These are phyloP conservation scores for Abrus pulchellus DNA, from an alignment of 306 rosid genomes.

Conservation along the genomic window DNA sequence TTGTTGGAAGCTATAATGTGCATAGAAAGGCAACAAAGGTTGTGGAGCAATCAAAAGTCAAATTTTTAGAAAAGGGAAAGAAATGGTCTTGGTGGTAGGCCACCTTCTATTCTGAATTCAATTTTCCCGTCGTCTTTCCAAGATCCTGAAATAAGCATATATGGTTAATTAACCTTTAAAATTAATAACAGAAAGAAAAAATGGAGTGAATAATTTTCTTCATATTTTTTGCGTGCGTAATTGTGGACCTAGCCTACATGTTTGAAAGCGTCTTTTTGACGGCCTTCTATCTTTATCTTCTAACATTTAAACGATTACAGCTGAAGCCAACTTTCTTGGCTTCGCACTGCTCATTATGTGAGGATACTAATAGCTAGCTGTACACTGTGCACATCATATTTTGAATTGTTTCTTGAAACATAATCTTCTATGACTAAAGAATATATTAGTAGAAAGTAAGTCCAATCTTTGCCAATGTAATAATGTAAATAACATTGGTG, in stretches of 20 bases:
- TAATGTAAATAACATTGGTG: too few species aligned
- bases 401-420: too few species aligned
- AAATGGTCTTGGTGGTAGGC: constrained; percentile 61
- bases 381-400: too few species aligned
- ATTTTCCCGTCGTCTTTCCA: neutral
- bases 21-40: constrained; percentile 40
- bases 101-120: constrained; percentile 42
- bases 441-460: too few species aligned
- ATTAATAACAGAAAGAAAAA: constrained; percentile 4
- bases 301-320: constrained; percentile 46
- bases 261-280: constrained; percentile 54
- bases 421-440: too few species aligned
- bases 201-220: constrained; percentile 1
- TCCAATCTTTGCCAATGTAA: too few species aligned
- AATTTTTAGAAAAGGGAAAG: constrained; percentile 44
- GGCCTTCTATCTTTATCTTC: neutral
- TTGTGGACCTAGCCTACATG: constrained; percentile 43
- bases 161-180: constrained; percentile 15
- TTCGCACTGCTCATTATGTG: neutral
- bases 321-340: constrained; percentile 53
- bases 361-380: too few species aligned
- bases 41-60: constrained; percentile 47
- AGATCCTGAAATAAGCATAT: constrained; percentile 1
- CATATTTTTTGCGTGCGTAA: constrained; percentile 35
- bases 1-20: constrained; percentile 1